Conservation (phyloP, 2,329 filamentous ascomycete species). For the Phialophora macrospora region DNA sequence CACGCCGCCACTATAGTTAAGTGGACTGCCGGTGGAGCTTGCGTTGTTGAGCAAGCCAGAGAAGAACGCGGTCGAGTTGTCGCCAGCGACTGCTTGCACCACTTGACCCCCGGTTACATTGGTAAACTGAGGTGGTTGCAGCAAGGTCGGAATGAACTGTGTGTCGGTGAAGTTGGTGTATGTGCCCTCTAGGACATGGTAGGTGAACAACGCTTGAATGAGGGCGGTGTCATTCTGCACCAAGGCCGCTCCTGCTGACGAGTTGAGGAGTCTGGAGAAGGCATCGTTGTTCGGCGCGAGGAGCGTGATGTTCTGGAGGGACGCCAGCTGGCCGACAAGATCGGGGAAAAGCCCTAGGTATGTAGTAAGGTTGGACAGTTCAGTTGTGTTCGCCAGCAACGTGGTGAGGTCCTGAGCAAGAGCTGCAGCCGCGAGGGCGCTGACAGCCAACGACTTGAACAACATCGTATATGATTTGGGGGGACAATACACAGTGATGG, state of each 20-base stretch:
- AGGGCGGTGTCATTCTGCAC: constrained; percentile 19
- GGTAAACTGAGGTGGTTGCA: constrained; percentile 58
- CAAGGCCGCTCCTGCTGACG: constrained; percentile 41
- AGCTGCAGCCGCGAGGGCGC: constrained; percentile 35
- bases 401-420: constrained; percentile 36
- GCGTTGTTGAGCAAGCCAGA: constrained; percentile 59
- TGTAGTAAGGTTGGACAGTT: constrained; percentile 36
- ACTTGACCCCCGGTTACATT: constrained; percentile 66
- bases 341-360: constrained; percentile 30
- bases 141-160: constrained; percentile 55
- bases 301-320: constrained; percentile 60
- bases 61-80: constrained; percentile 55
- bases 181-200: constrained; percentile 64
- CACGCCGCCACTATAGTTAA: constrained; percentile 51
- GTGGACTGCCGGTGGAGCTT: constrained; percentile 56
- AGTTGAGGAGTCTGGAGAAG: constrained; percentile 48
- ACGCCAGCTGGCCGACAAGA: constrained; percentile 40
- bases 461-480: constrained; percentile 36
- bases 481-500: constrained; percentile 6
- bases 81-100: constrained; percentile 51
- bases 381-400: constrained; percentile 20
- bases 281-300: constrained; percentile 63
- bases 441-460: constrained; percentile 36
- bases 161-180: constrained; percentile 42
- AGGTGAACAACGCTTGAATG: constrained; percentile 57